Base-by-base conservation (phyloP, 2,329 filamentous ascomycete genomes). In the Hymenoscyphus salicellus region DNA sequence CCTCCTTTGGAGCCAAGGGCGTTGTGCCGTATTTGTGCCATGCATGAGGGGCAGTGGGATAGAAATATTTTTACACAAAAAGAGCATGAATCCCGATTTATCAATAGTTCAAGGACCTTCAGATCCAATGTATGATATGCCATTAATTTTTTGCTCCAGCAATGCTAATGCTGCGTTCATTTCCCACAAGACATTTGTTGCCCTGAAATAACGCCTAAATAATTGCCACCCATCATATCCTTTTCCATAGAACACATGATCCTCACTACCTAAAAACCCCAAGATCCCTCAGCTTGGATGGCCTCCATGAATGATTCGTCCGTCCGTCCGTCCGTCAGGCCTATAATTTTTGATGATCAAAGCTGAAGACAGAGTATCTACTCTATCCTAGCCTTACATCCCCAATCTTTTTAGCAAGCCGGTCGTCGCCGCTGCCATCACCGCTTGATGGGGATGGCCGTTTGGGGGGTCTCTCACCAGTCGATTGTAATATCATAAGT, bases 381-480 rank as follows among this genome's bases (percentile, higher is more conserved):
- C 58, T 63, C 71, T 70, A 75, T 58, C 74, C 73, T 75, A 75
- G 71, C 73, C 85, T 87, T 83, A 86, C 83, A 79, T 83, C 82
- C 83, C 84, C 83, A 84, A 87, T 83, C 79, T 84, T 81, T 81
- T 87, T 87, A 86, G 85, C 82, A 82, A 87, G 83, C 61, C 76
- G 77, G 65, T 79, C 74, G 69, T 68, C 74, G 64, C 62, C 64
- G 49, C 72, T 69, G 65, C 67, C 71, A 71, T 74, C 73, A 63
- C 66, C 69, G 65, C 71, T 70, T 68, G 70, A 66, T 20, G 74
- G 74, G 49, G 75, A 76, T 79, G 80, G 78, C 76, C 86, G 90
- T 84, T 95, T 96, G 79, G 88, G 89, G 86, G 89, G 87, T 87
- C 89, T 89, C 91, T 97, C 93, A 96, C 93, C 92, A 85, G 92